These are phyloP conservation scores for Chlorokybus atmophyticus DNA, from an alignment of 139 green algal genomes.

Conservation along the genomic window DNA sequence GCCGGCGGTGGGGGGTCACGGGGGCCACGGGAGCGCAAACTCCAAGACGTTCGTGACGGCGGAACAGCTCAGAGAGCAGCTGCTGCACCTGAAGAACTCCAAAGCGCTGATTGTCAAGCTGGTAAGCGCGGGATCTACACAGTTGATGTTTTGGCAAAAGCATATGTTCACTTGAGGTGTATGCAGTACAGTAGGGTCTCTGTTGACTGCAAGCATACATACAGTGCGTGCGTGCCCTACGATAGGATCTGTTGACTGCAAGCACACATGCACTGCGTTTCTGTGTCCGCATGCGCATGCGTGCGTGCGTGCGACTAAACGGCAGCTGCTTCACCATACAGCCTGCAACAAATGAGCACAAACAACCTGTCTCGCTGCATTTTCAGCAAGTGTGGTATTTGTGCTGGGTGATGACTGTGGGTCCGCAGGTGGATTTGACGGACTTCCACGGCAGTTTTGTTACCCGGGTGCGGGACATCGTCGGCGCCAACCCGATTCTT, in stretches of 20 bases:
- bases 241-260: too few relatives aligned
- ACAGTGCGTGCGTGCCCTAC: too few relatives aligned
- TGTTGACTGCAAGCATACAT: too few relatives aligned
- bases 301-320: not conserved
- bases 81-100: not conserved
- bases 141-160: not conserved
- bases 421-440: constrained; percentile 78
- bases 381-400: too few relatives aligned
- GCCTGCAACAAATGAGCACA: constrained; percentile 12
- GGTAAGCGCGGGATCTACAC: not conserved
- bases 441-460: constrained; percentile 67
- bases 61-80: not conserved
- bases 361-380: not conserved
- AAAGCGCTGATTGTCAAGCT: constrained; percentile 1
- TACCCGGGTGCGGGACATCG: constrained; percentile 59
- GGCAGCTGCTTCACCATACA: not conserved
- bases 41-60: not conserved
- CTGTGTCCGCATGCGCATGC: not conserved
- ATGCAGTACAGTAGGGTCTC: too few relatives aligned
- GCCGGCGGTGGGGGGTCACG: constrained; percentile 56
- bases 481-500: constrained; percentile 83
- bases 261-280: too few relatives aligned
- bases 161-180: too few relatives aligned
- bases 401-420: constrained; percentile 23
- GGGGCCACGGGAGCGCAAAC: constrained; percentile 1